Evolutionary conservation across 1,139 yeast species (phyloP), one percentile per base, ranked within the genome.

Genomic region (Lodderomyces elongisporus): DNA sequence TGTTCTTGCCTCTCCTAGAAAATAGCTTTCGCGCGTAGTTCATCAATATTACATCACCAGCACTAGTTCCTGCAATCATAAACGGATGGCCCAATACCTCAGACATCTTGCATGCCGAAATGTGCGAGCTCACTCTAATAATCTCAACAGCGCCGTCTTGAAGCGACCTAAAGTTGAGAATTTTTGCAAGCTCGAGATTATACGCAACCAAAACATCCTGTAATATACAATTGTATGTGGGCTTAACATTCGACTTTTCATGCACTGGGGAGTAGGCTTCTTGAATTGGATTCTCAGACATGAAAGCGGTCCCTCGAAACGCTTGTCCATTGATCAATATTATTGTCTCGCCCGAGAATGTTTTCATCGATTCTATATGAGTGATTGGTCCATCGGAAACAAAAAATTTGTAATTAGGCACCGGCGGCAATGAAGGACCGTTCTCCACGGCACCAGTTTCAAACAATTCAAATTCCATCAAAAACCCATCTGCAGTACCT

Each of bases 401-500:
- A 12, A 70, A 68, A 28, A 50, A 46, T n/a, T 56, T 42, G 36
- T 58, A 79, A 0, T 80, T 72, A 0, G 88, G 88, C 10, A 20
- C 9, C 10, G 22, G 22, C 22, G 10, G 22, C 22, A 20, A 10
- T 10, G 10, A 10, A n/a, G 12, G 12, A 13, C 14, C 12, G 10
- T 24, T 13, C 7, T 18, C 10, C 7, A 7, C 22, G 10, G 7
- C 9, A 9, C 17, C 14, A 5, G 27, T 9, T 5, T 32, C 25
- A 26, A 46, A 39, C 1, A 82, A 49, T 18, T 71, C 63, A 46
- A 73, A 80, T 48, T 84, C 93, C 0, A 79, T 80, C 5, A 87
- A 56, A 24, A 63, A 64, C 0, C 96, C 96, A 37, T 76, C 74
- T 1, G 67, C 57, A 5, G 79, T 69, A 0, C 95, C 95, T 21